Evolutionary conservation across 2,329 filamentous ascomycete genomes (phyloP).

Genomic region (Sclerotinia sclerotiorum): DNA sequence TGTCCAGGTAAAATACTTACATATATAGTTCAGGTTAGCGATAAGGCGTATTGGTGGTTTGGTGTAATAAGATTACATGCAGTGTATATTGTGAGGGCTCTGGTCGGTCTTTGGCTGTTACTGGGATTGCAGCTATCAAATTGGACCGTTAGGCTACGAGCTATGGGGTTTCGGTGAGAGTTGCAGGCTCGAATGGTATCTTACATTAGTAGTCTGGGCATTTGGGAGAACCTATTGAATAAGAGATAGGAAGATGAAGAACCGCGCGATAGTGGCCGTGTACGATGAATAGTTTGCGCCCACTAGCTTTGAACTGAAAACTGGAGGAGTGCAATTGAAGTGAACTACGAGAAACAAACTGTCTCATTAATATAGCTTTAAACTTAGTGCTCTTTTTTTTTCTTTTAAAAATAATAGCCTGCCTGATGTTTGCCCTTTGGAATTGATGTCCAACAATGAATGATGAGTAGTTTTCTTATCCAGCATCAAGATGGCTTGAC

Average conservation of each 20-base stretch:
- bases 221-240: not conserved
- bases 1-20: slow-evolving; percentile 62
- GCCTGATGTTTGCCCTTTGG: not conserved
- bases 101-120: slow-evolving; percentile 58
- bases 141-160: slow-evolving; percentile 45
- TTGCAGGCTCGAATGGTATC: not conserved
- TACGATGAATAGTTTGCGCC: slow-evolving; percentile 26
- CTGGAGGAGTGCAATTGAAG: not conserved
- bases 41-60: slow-evolving; percentile 57
- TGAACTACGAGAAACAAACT: too few relatives aligned
- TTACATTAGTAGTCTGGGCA: not conserved
- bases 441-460: not conserved
- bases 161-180: slow-evolving; percentile 3
- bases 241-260: not conserved
- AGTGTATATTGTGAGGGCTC: slow-evolving; percentile 54
- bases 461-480: not conserved
- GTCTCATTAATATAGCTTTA: not conserved
- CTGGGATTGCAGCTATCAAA: slow-evolving; percentile 48
- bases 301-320: not conserved
- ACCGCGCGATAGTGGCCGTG: slow-evolving; percentile 4
- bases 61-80: slow-evolving; percentile 58
- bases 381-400: not conserved
- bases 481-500: not conserved
- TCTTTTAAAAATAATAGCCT: not conserved
- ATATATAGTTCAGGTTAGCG: slow-evolving; percentile 52